Percentiles rank a stretch among this genome's conserved stretches.
phyloP scores from a whole-genome alignment of 2,329 filamentous ascomycete genomes.

The Pseudogymnoascus sp. region DNA sequence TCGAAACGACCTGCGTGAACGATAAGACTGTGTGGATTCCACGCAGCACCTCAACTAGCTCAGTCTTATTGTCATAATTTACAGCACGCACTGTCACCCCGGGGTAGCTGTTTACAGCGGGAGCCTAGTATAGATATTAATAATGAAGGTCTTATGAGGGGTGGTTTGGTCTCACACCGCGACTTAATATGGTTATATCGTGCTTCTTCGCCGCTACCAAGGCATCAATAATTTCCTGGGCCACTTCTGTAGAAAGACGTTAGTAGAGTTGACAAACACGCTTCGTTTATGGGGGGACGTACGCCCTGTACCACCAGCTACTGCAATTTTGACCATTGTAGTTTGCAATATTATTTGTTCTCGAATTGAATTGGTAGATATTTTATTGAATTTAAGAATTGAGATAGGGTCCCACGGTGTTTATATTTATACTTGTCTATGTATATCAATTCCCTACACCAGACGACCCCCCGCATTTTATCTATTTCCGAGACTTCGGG shows the following conservation, averaged over 20 bases:
- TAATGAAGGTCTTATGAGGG: neutral
- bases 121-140: conserved; percentile 17
- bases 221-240: conserved; percentile 44
- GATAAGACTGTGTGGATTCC: conserved; percentile 47
- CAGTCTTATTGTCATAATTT: conserved; percentile 35
- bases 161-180: conserved; percentile 31
- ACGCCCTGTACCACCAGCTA: neutral
- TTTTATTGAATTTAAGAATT: neutral
- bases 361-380: too few relatives aligned
- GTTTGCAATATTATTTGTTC: neutral
- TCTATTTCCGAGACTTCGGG: neutral
- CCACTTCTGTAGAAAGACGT: conserved; percentile 38
- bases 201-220: conserved; percentile 44
- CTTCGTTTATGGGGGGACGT: neutral
- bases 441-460: neutral
- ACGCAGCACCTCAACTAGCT: conserved; percentile 32
- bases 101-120: conserved; percentile 13
- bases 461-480: neutral
- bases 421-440: neutral
- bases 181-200: conserved; percentile 43
- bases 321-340: neutral
- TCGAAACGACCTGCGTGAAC: conserved; percentile 30
- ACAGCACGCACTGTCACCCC: conserved; percentile 36
- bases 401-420: neutral
- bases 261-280: neutral